Evolutionary conservation across 345 rosid genomes (phyloP), one percentile per base, ranked within the genome.

Genomic region (Pistacia atlantica): DNA sequence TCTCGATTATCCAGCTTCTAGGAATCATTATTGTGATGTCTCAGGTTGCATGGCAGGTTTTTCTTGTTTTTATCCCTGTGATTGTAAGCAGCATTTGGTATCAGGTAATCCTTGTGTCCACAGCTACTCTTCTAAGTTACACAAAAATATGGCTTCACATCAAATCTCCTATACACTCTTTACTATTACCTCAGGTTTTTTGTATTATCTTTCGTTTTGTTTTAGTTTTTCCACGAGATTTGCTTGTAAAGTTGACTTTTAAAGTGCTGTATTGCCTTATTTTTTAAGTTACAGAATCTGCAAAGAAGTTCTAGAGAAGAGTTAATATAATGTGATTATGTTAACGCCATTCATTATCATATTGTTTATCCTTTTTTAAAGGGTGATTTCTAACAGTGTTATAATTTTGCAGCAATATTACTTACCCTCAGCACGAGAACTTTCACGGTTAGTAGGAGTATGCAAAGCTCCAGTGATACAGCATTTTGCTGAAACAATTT

Each of bases 391-490:
- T 42, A 8, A 42, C 46, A 42, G 46, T 42, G 46, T 5, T 42
- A 42, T 42, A 42, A 42, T 62, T 80, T 25, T 80, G 86, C 89
- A 93, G 98, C 85, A 82, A 79, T 90, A 89, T 75, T 94, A 89
- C 86, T 89, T 89, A 46, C 72, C 92, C 65, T 72, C 91, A 46
- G 97, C 95, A 20, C 81, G 95, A 78, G 97, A 94, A 76, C 88
- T 94, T 48, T 79, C 98, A 0, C 78, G 97, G 69, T 79, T 94
- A 81, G 86, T 84, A 73, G 97, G 97, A 83, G 91, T 91, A 45
- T 86, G 91, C 85, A 88, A 87, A 88, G 97, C 91, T 63, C 98
- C 98, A 65, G 83, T 89, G 57, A 89, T 92, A 67, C 98, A 94
- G 69, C 89, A 91, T 85, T 94, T 94, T 83, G 69, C 97, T 35